These are phyloP conservation scores for Canavalia gladiata DNA, from an alignment of 306 rosid species.

Conservation along the genomic window DNA sequence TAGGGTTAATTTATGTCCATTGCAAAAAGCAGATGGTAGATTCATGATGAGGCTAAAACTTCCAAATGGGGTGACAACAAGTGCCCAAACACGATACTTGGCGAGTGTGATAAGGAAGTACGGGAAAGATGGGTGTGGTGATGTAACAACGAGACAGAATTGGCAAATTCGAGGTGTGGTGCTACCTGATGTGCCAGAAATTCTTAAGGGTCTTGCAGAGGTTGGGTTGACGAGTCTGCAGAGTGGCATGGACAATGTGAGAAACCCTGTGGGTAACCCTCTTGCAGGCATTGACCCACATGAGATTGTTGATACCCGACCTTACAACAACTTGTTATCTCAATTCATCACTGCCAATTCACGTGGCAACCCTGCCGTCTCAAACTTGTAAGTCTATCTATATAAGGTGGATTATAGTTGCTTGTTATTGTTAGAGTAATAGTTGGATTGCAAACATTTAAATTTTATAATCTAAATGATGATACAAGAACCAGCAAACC, in stretches of 20 bases:
- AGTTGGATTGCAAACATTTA: too few species aligned
- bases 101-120: slow-evolving; percentile 87
- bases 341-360: slow-evolving; percentile 86
- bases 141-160: slow-evolving; percentile 94
- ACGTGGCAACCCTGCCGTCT: slow-evolving; percentile 70
- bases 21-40: slow-evolving; percentile 76
- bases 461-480: too few species aligned
- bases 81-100: slow-evolving; percentile 80
- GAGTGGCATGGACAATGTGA: slow-evolving; percentile 99
- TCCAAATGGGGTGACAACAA: slow-evolving; percentile 94
- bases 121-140: slow-evolving; percentile 94
- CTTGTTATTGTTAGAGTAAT: too few species aligned
- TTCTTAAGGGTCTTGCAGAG: slow-evolving; percentile 77
- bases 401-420: background rate
- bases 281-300: slow-evolving; percentile 88
- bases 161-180: slow-evolving; percentile 97
- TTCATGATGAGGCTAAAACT: slow-evolving; percentile 98
- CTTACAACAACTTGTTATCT: slow-evolving; percentile 82
- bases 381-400: slow-evolving; percentile 76
- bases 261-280: slow-evolving; percentile 98
- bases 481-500: too few species aligned
- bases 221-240: slow-evolving; percentile 93
- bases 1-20: slow-evolving; percentile 15
- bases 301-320: slow-evolving; percentile 88
- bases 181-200: slow-evolving; percentile 87